Evolutionary conservation across 768 basidiomycete genomes (phyloP), one percentile per base, ranked within the genome.

Genomic region (Hygrocybe punicea): DNA sequence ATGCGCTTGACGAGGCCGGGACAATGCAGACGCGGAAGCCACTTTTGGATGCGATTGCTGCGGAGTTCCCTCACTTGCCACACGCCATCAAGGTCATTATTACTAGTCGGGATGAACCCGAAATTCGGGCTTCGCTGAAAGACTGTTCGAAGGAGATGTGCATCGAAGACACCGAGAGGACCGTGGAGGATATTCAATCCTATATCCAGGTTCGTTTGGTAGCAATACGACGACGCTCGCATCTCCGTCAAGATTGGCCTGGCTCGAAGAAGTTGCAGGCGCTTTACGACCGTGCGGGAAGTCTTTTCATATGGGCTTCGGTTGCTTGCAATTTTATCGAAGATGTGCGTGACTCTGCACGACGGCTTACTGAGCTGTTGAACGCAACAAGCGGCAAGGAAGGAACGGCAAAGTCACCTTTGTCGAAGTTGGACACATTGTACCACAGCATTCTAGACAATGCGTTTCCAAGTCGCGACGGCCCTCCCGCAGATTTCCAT

Each of bases 271-370:
- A n/a, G n/a, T n/a, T n/a, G n/a, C n/a, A n/a, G n/a, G n/a, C n/a
- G n/a, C n/a, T n/a, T n/a, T n/a, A n/a, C n/a, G n/a, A n/a, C n/a
- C n/a, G n/a, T n/a, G n/a, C n/a, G n/a, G n/a, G n/a, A n/a, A n/a
- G n/a, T n/a, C n/a, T n/a, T n/a, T n/a, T n/a, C n/a, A n/a, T n/a
- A n/a, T n/a, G n/a, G n/a, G n/a, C n/a, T n/a, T n/a, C n/a, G n/a
- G n/a, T n/a, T n/a, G n/a, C 66, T 4, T 53, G 36, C 47, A 60
- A 58, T n/a, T 64, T 61, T 25, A 63, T 65, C 21, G 42, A 57
- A 1, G 50, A 46, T 13, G 45, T 8, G 35, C 39, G 39, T 17
- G 49, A 11, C 25, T 21, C 4, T 50, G 25, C 25, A 42, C 29
- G 35, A 16, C 39, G 45, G 17, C 51, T 45, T 23, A 53, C 25